A percentile compares a stretch with the other conserved stretches of the same genome.
Conservation (phyloP, 371 early-diverging fungal species). For the Lichtheimia corymbifera region DNA sequence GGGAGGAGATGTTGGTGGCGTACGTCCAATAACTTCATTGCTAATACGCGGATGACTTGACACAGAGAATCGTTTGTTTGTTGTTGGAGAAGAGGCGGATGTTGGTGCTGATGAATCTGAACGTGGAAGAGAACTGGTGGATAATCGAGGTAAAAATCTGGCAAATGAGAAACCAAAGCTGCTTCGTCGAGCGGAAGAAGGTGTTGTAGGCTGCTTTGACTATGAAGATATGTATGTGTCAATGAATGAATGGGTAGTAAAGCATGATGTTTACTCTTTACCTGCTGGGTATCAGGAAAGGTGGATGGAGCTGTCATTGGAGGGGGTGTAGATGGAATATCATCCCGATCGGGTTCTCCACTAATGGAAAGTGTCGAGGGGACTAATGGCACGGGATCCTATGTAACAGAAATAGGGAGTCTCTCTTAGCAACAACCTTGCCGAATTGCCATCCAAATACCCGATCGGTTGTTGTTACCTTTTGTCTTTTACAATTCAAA, state of each 20-base stretch:
- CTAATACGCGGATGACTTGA: neutral
- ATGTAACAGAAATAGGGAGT: no score
- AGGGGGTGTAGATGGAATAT: neutral
- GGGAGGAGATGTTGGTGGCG: neutral
- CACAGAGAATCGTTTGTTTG: neutral
- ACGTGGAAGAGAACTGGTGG: slow-evolving; percentile 1
- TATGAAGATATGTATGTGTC: neutral
- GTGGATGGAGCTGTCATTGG: slow-evolving; percentile 2
- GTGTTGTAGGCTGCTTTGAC: neutral
- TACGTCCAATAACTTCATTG: neutral
- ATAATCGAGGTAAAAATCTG: neutral
- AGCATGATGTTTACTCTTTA: neutral
- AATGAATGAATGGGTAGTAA: neutral
- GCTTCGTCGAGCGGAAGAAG: neutral
- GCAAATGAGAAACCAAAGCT: slow-evolving; percentile 4
- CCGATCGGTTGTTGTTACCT: slow-evolving; percentile 4
- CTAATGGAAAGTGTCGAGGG: no score
- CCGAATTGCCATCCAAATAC: neutral
- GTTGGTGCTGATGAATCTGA: neutral
- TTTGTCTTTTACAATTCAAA: slow-evolving; percentile 15
- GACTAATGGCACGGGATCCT: no score
- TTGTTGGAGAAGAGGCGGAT: neutral
- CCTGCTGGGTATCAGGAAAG: neutral
- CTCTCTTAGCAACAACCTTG: neutral
- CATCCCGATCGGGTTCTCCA: neutral